Base-by-base conservation (phyloP, 768 basidiomycete genomes). In the Suillus cothurnatus region DNA sequence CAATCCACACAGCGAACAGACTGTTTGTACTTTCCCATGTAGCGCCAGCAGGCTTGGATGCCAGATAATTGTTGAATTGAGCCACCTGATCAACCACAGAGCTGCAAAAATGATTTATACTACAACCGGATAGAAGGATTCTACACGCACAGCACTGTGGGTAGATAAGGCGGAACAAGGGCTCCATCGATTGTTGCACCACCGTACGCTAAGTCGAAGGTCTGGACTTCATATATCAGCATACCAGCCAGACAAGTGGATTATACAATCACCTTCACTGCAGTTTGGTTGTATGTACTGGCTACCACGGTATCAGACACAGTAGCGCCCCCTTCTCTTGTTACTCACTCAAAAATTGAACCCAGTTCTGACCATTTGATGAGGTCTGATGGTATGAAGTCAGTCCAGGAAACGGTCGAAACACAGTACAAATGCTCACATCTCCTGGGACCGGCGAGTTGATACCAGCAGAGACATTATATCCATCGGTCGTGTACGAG, bases 1-100 rank as follows among this genome's bases (percentile, higher is more conserved):
- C 89, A 64, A 91, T 89, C 82, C 83, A 91, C n/a, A 90, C 74
- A 0, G 85, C 85, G 74, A 91, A 90, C 56, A 91, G 69, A 61
- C 87, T 71, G 69, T 90, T 85, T 4, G 71, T 68, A 63, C 82
- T 82, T 28, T 81, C 81, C 90, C 89, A 91, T 0, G 84, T 81
- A 1, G 85, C 82, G 2, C 74, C 76, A 9, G 79, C 72, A 0
- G 88, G 87, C 71, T 85, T 85, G 41, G 69, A 76, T 2, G 79
- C 84, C 0, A 79, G 81, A 9, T 79, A 76, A 21, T 66, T 69
- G 60, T 89, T 75, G 74, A 88, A 90, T 64, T 86, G 72, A 64
- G 84, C 84, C n/a, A 90, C 86, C 69, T 91, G 88, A 64, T 90
- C 86, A 0, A 81, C 73, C 21, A 74, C 11, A 1, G 73, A 73